Base-by-base conservation (phyloP, 2,329 filamentous ascomycete species). In the Microcyclospora tardicrescens region DNA sequence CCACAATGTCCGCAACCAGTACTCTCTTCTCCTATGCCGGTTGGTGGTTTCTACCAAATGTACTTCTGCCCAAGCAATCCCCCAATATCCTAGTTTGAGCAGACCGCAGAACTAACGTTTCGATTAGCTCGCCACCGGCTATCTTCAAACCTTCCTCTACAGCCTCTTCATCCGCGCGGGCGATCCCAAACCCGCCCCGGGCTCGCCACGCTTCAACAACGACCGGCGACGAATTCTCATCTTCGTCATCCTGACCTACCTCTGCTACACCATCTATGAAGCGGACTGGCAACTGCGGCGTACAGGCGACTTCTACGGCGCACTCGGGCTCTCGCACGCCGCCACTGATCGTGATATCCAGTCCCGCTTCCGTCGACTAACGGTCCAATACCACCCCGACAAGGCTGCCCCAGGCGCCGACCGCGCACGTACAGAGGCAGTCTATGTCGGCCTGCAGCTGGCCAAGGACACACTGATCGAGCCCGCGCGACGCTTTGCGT, bases 251-350 rank as follows among this genome's bases (percentile, higher is more conserved):
- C 68, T 80, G 35, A 65, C 75, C 43, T 98, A 96, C 65, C 82
- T 96, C 29, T 64, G 81, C 47, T 95, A 94, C 69, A 94, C 86
- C 34, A 77, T 96, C 53, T 91, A 87, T 65, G 89, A 96, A 64
- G 81, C 85, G 53, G 84, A 93, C 69, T 77, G 83, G 65, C 77
- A 84, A 46, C 71, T 94, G 19, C 80, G 76, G 45, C 66, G 71
- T 33, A 66, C 70, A 1, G 77, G 81, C 13, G 79, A 84, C 60
- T 94, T 82, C 65, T 96, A 95, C 65, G 68, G 74, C 34, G 73
- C 81, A 46, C 73, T 98, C 0, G 77, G 77, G 28, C 73, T 95
- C 0, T 67, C 79, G 10, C 69, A 79, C 29, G 61, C 72, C 40
- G 81, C 82, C 10, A 71, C 74, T 38, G 85, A 93, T 38, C 75